These are phyloP conservation scores for Macrophomina pseudophaseolina DNA, from an alignment of 2,329 filamentous ascomycete species.

Conservation along the genomic window DNA sequence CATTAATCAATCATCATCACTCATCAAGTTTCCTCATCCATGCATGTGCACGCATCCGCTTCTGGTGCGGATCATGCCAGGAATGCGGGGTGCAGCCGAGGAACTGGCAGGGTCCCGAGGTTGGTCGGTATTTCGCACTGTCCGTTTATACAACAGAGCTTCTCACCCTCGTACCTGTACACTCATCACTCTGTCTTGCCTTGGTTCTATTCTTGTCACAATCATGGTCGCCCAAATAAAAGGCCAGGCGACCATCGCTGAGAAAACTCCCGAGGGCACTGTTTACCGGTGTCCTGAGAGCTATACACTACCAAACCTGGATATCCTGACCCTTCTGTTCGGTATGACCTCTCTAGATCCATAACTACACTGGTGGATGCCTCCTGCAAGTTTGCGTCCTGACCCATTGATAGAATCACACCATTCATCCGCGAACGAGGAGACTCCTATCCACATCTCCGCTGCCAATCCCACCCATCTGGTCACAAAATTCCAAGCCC, in stretches of 20 bases:
- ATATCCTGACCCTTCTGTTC: constrained; percentile 50
- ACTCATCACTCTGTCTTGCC: background rate
- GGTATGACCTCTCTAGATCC: constrained; percentile 35
- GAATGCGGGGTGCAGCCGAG: constrained; percentile 16
- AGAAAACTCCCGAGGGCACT: constrained; percentile 37
- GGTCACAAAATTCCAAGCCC: constrained; percentile 60
- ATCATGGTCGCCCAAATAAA: background rate
- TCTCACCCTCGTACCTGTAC: background rate
- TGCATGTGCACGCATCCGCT: too few species aligned
- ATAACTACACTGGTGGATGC: too few species aligned
- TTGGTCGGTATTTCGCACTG: background rate
- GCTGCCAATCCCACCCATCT: constrained; percentile 60
- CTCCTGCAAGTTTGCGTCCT: background rate
- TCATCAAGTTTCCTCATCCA: too few species aligned
- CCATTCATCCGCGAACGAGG: constrained; percentile 47
- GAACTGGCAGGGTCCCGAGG: constrained; percentile 9
- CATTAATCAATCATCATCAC: too few species aligned
- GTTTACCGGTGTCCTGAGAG: constrained; percentile 40
- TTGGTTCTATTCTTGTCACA: background rate
- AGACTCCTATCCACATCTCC: constrained; percentile 62
- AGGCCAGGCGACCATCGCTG: constrained; percentile 41
- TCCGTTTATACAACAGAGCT: background rate
- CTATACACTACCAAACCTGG: constrained; percentile 44
- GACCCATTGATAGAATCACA: constrained; percentile 34
- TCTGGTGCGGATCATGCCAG: too few species aligned